Percentiles rank a stretch among this genome's conserved stretches.
Evolutionary conservation across 768 basidiomycete genomes (phyloP).

Genomic region (Auricularia sp.): DNA sequence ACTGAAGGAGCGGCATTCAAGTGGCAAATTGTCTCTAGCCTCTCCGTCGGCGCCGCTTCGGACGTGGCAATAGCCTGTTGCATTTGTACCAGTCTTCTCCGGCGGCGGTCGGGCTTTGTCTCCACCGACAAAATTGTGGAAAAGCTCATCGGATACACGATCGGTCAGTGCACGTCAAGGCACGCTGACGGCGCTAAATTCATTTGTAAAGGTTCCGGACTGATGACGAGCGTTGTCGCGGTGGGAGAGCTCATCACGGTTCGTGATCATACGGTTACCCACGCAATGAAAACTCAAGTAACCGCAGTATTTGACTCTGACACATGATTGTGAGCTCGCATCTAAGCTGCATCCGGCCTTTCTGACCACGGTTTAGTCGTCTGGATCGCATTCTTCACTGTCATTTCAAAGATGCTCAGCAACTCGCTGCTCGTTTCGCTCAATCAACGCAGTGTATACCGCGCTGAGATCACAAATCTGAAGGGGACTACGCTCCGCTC

Average conservation of each 20-base stretch:
- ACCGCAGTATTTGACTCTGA: neutral
- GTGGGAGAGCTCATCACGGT: neutral
- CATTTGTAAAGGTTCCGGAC: neutral
- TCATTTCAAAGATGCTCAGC: neutral
- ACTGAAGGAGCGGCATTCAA: neutral
- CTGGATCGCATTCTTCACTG: neutral
- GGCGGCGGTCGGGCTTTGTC: neutral
- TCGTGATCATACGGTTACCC: neutral
- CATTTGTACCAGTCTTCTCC: neutral
- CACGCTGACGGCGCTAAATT: neutral
- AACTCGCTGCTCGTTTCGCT: neutral
- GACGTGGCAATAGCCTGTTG: neutral
- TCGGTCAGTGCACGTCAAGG: neutral
- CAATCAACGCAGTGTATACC: neutral
- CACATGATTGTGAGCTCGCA: neutral
- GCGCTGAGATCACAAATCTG: too few relatives aligned
- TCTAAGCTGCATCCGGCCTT: neutral
- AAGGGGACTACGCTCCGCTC: too few relatives aligned
- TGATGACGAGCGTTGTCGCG: neutral
- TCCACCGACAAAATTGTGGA: neutral
- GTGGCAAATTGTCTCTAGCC: neutral
- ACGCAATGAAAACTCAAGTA: neutral
- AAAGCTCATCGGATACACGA: neutral
- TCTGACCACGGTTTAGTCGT: neutral
- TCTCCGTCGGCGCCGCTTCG: neutral